Evolutionary conservation across 345 rosid genomes (phyloP), one percentile per base, ranked within the genome.

Genomic region (Aurinia saxatilis): DNA sequence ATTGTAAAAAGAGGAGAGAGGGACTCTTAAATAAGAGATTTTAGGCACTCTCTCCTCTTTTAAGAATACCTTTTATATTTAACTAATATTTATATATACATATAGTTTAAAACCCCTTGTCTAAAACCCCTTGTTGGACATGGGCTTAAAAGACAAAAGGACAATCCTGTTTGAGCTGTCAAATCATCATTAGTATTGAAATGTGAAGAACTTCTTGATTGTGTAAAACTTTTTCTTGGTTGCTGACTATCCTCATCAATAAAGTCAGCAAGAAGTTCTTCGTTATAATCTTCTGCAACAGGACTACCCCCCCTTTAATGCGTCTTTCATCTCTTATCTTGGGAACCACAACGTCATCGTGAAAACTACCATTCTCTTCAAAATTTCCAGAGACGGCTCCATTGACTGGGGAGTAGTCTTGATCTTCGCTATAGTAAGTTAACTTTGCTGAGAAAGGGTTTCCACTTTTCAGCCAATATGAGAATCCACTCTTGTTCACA

Each of bases 171-270:
- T 71, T 93, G 99, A 21, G 83, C 75, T 23, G 84, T 64, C 67
- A 68, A 77, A 72, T 95, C 95, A 63, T 95, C 95, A 61, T 90
- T 84, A 54, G 56, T 73, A 82, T 76, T 84, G 60, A 73, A 68
- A 51, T 75, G 76, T 42, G 77, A 73, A 47, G 67, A 68, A 66
- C 60, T 79, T 68, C 74, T 80, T 25, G 66, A 58, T 64, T 35
- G 68, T 71, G 79, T 90, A 48, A 86, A 85, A 70, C 82, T 87
- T 73, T 91, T 80, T 80, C 97, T 87, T 27, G 97, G 97, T 49
- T 85, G 99, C 79, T 93, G 99, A 80, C 99, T 95, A 70, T 90
- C 97, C 75, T 95, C 99, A 11, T 95, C 99, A 68, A 95, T 90
- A 63, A 84, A 90, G 75, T 95, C 97, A 18, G 97, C 99, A 68